Evolutionary conservation across 1,284 basidiomycete genomes (phyloP).

Genomic region (Irpex sp.): DNA sequence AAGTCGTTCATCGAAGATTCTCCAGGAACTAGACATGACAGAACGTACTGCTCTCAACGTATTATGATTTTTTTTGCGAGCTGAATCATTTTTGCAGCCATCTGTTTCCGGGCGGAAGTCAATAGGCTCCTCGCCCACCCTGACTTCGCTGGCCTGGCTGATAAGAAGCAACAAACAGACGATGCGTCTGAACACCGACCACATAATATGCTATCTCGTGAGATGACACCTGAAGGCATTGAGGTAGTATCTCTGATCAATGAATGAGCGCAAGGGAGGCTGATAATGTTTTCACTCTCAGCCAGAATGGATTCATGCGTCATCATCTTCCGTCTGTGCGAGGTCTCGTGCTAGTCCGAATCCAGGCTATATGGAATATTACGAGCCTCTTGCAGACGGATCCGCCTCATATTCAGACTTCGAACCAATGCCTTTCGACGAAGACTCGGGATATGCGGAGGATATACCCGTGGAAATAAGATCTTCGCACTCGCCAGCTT

Average conservation of each 20-base stretch:
- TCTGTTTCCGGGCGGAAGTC: conserved; percentile 36
- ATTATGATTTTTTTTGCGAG: background rate
- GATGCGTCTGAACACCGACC: background rate
- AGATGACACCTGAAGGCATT: background rate
- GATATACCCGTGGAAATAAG: background rate
- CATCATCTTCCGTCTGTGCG: background rate
- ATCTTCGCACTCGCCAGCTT: background rate
- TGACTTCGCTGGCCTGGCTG: conserved; percentile 40
- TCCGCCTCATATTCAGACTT: conserved; percentile 12
- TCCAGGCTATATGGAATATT: background rate
- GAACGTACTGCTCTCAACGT: conserved; percentile 20
- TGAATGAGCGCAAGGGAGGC: background rate
- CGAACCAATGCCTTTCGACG: conserved; percentile 21
- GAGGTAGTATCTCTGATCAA: background rate
- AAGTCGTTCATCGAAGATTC: conserved; percentile 16
- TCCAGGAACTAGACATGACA: conserved; percentile 20
- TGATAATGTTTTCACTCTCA: background rate
- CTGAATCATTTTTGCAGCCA: conserved; percentile 24
- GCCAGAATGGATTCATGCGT: background rate
- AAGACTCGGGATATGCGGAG: conserved; percentile 18
- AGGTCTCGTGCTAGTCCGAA: background rate
- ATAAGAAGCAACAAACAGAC: background rate
- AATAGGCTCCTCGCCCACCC: conserved; percentile 39
- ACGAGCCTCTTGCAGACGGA: background rate
- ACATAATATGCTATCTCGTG: background rate